Evolutionary conservation across 805 yeast genomes (phyloP), one percentile per base, ranked within the genome.

Genomic region (Yamadazyma akitaensis): DNA sequence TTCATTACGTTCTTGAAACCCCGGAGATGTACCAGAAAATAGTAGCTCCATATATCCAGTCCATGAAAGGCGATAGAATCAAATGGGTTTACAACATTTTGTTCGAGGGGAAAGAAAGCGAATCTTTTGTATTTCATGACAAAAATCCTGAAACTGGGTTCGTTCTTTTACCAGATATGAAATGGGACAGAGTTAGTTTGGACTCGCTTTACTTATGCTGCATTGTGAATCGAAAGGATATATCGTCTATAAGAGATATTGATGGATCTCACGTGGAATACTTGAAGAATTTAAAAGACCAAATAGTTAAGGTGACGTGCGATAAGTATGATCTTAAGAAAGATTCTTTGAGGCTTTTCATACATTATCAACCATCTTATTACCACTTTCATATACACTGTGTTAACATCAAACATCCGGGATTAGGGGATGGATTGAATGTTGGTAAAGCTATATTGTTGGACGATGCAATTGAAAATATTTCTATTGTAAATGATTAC

Each of bases 291-390:
- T 54, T 92, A 5, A 65, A 69, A 42, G 50, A 58, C 10, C 74
- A 73, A 18, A 74, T 88, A 10, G 64, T 68, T 44, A 53, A 59
- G 1, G 75, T 77, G 2, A 77, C 88, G 5, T 44, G 54, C 21
- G 58, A 59, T 31, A 62, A 52, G 46, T 72, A 49, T 48, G 66
- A 80, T 0, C 55, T 89, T 11, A 62, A 55, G 1, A 55, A 68
- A 0, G 84, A 85, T 59, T 78, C 82, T 54, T 62, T 94, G 54
- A 77, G 96, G 48, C 61, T 90, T 1, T 94, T 87, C 60, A 76
- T 94, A 41, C 99, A 94, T 69, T 87, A 94, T 64, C 98, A 91
- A 54, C 99, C 99, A 0, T 86, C 96, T 0, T 94, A 92, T 63
- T 94, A 94, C 60, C 98, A 94, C 59, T 85, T 94, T 72, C 99